These are phyloP conservation scores for Mycena epipterygia DNA, from an alignment of 768 basidiomycete species.

Conservation along the genomic window DNA sequence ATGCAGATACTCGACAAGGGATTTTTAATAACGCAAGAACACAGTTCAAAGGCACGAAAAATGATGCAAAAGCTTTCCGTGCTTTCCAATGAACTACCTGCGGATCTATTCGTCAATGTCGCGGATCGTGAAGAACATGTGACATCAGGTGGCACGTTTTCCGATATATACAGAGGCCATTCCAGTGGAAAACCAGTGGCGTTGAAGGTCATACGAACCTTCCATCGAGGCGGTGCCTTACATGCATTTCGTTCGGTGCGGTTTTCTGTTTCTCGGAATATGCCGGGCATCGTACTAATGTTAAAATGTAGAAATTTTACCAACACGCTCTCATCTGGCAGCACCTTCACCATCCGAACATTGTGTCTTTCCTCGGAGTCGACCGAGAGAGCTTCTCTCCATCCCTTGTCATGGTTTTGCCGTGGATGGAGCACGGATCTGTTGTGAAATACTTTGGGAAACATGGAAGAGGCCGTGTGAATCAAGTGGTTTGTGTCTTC, in stretches of 20 bases:
- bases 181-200: background rate
- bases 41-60: background rate
- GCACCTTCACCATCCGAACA: background rate
- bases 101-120: background rate
- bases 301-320: background rate
- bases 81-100: background rate
- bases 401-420: background rate
- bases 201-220: background rate
- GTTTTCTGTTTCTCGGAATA: background rate
- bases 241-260: background rate
- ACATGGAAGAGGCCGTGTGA: background rate
- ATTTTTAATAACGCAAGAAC: background rate
- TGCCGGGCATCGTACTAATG: too few species aligned
- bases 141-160: background rate
- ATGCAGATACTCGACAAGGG: background rate
- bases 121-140: background rate
- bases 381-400: background rate
- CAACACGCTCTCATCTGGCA: background rate
- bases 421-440: slow-evolving; percentile 9
- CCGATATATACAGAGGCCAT: background rate
- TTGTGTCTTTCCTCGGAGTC: background rate
- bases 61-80: background rate
- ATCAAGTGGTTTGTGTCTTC: background rate
- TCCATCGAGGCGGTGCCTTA: background rate
- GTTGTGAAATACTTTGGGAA: background rate